Conservation (phyloP, 805 yeast species). For the Teunomyces gatunensis region DNA sequence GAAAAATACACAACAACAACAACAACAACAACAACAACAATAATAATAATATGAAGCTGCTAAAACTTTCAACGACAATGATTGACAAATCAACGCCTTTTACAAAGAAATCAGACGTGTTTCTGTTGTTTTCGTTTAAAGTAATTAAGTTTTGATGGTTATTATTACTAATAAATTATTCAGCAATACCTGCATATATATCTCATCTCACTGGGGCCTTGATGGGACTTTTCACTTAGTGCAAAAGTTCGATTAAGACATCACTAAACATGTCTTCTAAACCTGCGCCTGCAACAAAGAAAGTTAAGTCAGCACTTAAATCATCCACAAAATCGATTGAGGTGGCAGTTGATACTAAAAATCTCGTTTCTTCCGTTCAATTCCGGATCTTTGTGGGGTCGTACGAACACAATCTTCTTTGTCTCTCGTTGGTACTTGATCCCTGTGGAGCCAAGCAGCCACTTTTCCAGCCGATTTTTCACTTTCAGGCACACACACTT, state of each 20-base stretch:
- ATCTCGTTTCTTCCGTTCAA: constrained; percentile 18
- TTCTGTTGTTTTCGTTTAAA: too few relatives aligned
- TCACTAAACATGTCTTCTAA: neutral
- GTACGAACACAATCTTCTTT: constrained; percentile 87
- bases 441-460: constrained; percentile 40
- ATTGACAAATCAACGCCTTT: too few relatives aligned
- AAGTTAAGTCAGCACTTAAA: constrained; percentile 1
- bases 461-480: constrained; percentile 89
- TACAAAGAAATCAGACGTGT: too few relatives aligned
- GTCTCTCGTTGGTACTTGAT: constrained; percentile 72
- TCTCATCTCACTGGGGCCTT: neutral
- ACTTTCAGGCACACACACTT: constrained; percentile 90
- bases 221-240: neutral
- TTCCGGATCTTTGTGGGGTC: constrained; percentile 91
- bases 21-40: too few relatives aligned
- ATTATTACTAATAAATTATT: neutral
- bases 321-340: constrained; percentile 1
- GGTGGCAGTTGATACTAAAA: neutral
- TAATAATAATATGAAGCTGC: too few relatives aligned
- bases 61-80: too few relatives aligned
- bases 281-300: neutral
- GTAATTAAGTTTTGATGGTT: too few relatives aligned
- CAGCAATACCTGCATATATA: neutral
- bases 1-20: too few relatives aligned
- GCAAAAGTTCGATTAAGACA: too few relatives aligned